Evolutionary conservation across 176 grass and related monocot species (phyloP).

Genomic region (Musa troglodytarum): DNA sequence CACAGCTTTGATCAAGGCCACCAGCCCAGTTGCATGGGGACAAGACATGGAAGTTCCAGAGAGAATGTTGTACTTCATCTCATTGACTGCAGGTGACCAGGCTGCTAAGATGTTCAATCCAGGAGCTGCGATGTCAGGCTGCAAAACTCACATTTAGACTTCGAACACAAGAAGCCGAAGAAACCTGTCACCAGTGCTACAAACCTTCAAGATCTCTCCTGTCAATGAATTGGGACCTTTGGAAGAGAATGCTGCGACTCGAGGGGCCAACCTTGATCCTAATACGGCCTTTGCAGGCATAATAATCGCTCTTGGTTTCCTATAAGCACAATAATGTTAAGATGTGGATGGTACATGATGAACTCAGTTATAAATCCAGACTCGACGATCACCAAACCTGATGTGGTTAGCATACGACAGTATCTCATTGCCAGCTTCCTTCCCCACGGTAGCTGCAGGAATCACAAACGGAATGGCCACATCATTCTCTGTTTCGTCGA

Average conservation of each 20-base stretch:
- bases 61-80: conserved; percentile 20
- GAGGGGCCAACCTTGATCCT: conserved; percentile 11
- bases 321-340: background rate
- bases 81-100: conserved; percentile 16
- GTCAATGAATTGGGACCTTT: conserved; percentile 26
- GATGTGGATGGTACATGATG: background rate
- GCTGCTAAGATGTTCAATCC: conserved; percentile 25
- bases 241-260: conserved; percentile 24
- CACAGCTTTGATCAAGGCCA: conserved; percentile 21
- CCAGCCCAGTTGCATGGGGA: conserved; percentile 21
- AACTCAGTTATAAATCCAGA: background rate
- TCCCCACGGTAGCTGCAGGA: conserved; percentile 43
- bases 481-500: conserved; percentile 60
- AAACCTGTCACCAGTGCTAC: background rate
- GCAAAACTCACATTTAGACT: background rate
- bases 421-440: conserved; percentile 38
- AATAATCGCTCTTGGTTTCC: conserved; percentile 10
- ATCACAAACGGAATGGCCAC: conserved; percentile 56
- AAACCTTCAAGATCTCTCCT: conserved; percentile 18
- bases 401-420: conserved; percentile 34
- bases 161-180: background rate
- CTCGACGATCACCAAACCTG: background rate
- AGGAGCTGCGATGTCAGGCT: conserved; percentile 19
- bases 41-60: conserved; percentile 26
- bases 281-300: conserved; percentile 5